Percentiles rank a stretch among this genome's conserved stretches.
Conservation (phyloP, 345 rosid species). For the Brassica cretica region DNA sequence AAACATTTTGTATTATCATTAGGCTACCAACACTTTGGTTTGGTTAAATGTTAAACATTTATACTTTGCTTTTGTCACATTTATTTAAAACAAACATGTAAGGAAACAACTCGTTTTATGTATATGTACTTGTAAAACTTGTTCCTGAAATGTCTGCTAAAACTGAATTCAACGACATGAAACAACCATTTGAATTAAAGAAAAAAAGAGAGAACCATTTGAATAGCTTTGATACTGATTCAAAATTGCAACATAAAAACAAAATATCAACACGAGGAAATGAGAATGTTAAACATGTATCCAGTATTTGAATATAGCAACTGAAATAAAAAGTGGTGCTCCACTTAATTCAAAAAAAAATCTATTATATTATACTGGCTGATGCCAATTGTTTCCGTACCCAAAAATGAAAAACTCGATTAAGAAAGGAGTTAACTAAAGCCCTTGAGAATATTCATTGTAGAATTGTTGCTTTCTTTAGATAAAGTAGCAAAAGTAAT, state of each 20-base stretch:
- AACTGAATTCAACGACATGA: not conserved
- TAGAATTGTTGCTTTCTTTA: slow-evolving; percentile 31
- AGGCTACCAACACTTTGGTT: too few relatives aligned
- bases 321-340: not conserved
- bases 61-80: slow-evolving; percentile 27
- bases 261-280: not conserved
- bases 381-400: not conserved
- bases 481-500: slow-evolving; percentile 33
- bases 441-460: slow-evolving; percentile 34
- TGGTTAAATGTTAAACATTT: slow-evolving; percentile 16
- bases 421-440: slow-evolving; percentile 6
- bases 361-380: too few relatives aligned
- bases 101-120: not conserved
- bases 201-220: not conserved
- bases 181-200: not conserved
- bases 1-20: too few relatives aligned
- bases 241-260: not conserved
- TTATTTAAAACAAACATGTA: slow-evolving; percentile 27
- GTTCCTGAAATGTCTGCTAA: not conserved
- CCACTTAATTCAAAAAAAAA: not conserved
- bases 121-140: not conserved
- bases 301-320: too few relatives aligned
- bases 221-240: not conserved
- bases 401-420: slow-evolving; percentile 2
- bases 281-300: not conserved